Percentiles rank a stretch among this genome's conserved stretches.
Evolutionary conservation across 2,329 filamentous ascomycete species (phyloP).

Genomic region (Colletotrichum sp.): DNA sequence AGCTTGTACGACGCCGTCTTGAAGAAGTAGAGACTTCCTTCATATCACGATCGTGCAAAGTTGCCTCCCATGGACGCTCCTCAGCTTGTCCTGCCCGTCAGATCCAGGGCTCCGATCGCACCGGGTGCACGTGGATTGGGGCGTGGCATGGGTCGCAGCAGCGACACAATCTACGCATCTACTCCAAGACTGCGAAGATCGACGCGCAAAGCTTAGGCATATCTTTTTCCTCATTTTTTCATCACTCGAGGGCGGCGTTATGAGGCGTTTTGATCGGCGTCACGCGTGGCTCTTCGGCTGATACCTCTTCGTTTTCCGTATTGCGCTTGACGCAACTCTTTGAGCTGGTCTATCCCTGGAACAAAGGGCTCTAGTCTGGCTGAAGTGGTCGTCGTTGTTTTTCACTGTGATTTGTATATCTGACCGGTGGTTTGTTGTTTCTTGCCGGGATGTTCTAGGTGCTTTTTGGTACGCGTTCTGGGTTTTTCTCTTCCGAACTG

Average conservation of each 20-base stretch:
- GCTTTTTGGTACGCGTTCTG: neutral
- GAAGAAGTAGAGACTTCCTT: slow-evolving; percentile 57
- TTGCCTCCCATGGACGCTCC: neutral
- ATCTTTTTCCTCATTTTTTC: neutral
- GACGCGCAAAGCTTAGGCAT: neutral
- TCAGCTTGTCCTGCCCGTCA: neutral
- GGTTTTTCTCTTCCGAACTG: neutral
- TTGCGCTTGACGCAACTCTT: neutral
- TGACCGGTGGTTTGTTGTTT: neutral
- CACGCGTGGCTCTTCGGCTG: slow-evolving; percentile 18
- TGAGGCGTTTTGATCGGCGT: slow-evolving; percentile 19
- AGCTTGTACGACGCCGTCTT: slow-evolving; percentile 81
- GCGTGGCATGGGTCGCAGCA: neutral
- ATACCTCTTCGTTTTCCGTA: slow-evolving; percentile 12
- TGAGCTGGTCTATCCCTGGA: neutral
- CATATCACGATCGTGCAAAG: neutral
- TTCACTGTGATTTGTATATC: neutral
- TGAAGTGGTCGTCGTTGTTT: neutral
- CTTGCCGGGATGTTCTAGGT: neutral
- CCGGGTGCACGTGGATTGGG: neutral
- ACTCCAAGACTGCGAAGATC: neutral
- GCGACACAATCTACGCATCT: neutral
- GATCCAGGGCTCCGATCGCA: neutral
- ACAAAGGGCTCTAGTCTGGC: neutral
- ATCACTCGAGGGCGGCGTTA: slow-evolving; percentile 22